Conservation (phyloP, 306 rosid genomes). For the Nissolia schottii region DNA sequence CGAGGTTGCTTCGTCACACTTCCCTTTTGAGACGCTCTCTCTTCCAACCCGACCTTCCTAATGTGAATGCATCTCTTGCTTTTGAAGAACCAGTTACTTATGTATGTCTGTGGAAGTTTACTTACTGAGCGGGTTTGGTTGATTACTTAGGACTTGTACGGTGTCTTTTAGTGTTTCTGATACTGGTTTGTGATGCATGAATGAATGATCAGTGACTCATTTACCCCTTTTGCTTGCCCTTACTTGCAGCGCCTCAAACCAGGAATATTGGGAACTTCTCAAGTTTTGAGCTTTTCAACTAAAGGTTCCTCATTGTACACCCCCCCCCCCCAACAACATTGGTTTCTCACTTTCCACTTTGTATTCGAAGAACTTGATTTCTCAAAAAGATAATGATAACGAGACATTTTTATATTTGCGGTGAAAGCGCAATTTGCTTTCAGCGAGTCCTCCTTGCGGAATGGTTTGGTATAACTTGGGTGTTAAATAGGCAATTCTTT, state of each 20-base stretch:
- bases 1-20: conserved; percentile 61
- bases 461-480: too few relatives aligned
- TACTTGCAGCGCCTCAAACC: conserved; percentile 47
- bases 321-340: too few relatives aligned
- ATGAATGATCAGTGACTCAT: background rate
- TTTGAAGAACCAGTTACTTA: background rate
- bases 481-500: too few relatives aligned
- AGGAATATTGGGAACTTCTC: conserved; percentile 49
- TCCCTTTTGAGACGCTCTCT: conserved; percentile 46
- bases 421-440: background rate
- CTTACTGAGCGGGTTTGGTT: too few relatives aligned
- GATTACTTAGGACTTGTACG: background rate
- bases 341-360: background rate
- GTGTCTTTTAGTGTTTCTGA: background rate
- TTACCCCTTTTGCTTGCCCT: conserved; percentile 22
- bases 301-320: conserved; percentile 40
- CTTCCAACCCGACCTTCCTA: conserved; percentile 32
- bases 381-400: background rate
- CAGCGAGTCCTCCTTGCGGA: background rate
- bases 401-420: background rate
- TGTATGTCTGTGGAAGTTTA: background rate
- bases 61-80: conserved; percentile 13
- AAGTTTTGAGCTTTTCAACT: conserved; percentile 52
- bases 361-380: background rate
- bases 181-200: background rate